phyloP scores from a whole-genome alignment of 306 rosid species.

The Vicia sativa region DNA sequence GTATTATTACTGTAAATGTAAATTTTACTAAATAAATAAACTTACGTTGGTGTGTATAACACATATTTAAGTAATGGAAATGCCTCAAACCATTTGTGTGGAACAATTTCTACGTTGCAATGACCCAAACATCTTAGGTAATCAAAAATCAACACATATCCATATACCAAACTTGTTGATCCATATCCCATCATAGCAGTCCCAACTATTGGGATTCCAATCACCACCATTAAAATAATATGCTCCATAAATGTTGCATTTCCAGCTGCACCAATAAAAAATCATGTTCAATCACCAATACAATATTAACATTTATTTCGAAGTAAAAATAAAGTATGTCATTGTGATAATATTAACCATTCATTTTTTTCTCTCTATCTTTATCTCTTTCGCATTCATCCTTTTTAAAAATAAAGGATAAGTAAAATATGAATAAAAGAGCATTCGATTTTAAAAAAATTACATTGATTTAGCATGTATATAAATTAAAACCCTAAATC shows the following conservation, averaged over 20 bases:
- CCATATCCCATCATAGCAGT: constrained; percentile 66
- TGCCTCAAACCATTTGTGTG: constrained; percentile 57
- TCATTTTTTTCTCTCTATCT: too few species aligned
- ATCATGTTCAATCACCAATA: not conserved
- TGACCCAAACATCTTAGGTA: constrained; percentile 81
- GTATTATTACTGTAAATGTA: not conserved
- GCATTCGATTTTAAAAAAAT: too few species aligned
- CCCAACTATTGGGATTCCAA: constrained; percentile 75
- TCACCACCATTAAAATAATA: constrained; percentile 49
- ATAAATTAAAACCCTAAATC: not conserved
- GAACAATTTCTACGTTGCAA: constrained; percentile 72
- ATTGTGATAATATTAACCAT: too few species aligned
- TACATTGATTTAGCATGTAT: too few species aligned
- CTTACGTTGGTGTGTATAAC: constrained; percentile 91
- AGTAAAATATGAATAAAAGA: too few species aligned
- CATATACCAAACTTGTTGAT: constrained; percentile 57
- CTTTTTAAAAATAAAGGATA: too few species aligned
- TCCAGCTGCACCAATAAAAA: constrained; percentile 61
- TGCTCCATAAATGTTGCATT: constrained; percentile 75
- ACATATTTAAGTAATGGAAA: constrained; percentile 69
- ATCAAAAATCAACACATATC: constrained; percentile 68
- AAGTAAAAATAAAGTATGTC: not conserved
- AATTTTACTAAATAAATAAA: not conserved
- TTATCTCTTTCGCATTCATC: too few species aligned
- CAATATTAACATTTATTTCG: not conserved